These are phyloP conservation scores for Diaporthe capsici DNA, from an alignment of 2,329 filamentous ascomycete genomes.

Conservation along the genomic window DNA sequence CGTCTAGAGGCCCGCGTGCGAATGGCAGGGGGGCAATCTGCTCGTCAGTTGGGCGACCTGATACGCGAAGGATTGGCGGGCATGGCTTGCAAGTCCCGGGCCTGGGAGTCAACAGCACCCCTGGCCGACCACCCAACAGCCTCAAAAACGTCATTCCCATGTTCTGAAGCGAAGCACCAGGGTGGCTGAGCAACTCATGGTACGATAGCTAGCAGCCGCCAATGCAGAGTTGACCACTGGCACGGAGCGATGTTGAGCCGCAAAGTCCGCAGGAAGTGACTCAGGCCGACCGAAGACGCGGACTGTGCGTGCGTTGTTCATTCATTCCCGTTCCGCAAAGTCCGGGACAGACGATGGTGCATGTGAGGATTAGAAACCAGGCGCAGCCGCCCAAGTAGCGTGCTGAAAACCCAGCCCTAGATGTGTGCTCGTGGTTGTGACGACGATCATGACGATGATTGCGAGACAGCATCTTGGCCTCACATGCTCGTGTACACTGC, in stretches of 20 bases:
- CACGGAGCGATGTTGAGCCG: slow-evolving; percentile 35
- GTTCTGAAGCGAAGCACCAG: neutral
- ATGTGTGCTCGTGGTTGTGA: neutral
- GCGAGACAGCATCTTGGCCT: slow-evolving; percentile 1
- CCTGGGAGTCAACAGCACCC: neutral
- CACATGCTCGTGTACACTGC: neutral
- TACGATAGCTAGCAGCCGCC: slow-evolving; percentile 14
- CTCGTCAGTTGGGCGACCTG: slow-evolving; percentile 17
- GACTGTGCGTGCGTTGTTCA: neutral
- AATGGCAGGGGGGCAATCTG: neutral
- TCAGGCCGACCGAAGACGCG: slow-evolving; percentile 29
- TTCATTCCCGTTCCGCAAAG: too few species aligned
- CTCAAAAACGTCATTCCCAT: slow-evolving; percentile 23
- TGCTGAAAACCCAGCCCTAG: neutral
- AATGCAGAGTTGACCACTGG: slow-evolving; percentile 17
- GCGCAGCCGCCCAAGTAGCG: slow-evolving; percentile 15
- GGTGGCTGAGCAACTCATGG: slow-evolving; percentile 30
- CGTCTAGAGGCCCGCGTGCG: slow-evolving; percentile 6
- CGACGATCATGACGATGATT: slow-evolving; percentile 5
- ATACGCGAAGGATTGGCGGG: slow-evolving; percentile 28
- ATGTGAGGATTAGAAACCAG: neutral
- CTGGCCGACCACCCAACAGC: slow-evolving; percentile 3
- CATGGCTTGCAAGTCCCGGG: slow-evolving; percentile 11
- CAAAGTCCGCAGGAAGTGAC: slow-evolving; percentile 16
- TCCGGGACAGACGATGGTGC: neutral